A percentile compares a stretch with the other conserved stretches of the same genome.
phyloP scores from a whole-genome alignment of 2,329 filamentous ascomycete genomes.

The Fusarium falciforme region DNA sequence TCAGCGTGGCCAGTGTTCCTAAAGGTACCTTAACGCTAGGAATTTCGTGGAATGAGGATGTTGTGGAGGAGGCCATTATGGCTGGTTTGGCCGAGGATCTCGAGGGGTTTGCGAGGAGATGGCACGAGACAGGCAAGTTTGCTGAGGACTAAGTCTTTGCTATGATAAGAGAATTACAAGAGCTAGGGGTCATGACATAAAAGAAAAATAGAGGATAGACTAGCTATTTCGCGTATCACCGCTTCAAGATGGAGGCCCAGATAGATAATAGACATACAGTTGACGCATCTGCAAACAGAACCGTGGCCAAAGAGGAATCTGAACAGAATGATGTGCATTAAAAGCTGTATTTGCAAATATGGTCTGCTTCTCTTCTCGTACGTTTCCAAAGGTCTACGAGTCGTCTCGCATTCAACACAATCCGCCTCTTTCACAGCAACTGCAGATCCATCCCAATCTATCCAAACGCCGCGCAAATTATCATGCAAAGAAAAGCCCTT shows the following conservation, averaged over 20 bases:
- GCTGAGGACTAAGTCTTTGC: neutral
- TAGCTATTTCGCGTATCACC: neutral
- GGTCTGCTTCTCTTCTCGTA: slow-evolving; percentile 9
- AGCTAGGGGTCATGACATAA: neutral
- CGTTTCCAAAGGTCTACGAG: slow-evolving; percentile 7
- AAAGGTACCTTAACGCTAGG: slow-evolving; percentile 55
- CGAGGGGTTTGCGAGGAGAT: slow-evolving; percentile 13
- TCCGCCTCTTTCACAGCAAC: slow-evolving; percentile 29
- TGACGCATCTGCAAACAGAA: neutral
- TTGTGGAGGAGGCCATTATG: slow-evolving; percentile 54
- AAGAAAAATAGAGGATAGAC: neutral
- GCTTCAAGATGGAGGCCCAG: neutral
- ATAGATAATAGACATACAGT: neutral
- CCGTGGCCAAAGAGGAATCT: neutral
- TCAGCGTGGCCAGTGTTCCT: slow-evolving; percentile 61
- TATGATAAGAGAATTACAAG: neutral
- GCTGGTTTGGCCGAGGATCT: slow-evolving; percentile 54
- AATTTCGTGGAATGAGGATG: slow-evolving; percentile 61
- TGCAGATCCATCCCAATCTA: slow-evolving; percentile 40
- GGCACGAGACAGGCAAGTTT: slow-evolving; percentile 43
- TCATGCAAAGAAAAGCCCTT: slow-evolving; percentile 24
- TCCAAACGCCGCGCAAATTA: slow-evolving; percentile 45
- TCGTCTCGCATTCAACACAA: slow-evolving; percentile 23
- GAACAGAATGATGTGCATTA: slow-evolving; percentile 29
- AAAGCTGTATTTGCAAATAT: slow-evolving; percentile 36